Percentiles rank a stretch among this genome's conserved stretches.
Evolutionary conservation across 2,329 filamentous ascomycete species (phyloP).

Genomic region (Botrytis hyacinthi): DNA sequence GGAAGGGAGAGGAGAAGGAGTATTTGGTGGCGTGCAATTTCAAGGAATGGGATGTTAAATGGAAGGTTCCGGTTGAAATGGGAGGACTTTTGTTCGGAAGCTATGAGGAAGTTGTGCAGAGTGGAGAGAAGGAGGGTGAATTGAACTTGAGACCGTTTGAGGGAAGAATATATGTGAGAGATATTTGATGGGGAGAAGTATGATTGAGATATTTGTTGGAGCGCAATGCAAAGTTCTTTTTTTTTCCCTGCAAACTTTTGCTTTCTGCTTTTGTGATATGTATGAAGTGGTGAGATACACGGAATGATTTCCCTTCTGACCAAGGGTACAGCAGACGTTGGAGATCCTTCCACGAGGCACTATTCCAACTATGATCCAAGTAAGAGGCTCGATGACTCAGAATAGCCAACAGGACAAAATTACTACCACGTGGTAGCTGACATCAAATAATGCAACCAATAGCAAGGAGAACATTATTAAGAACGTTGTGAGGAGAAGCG

Average conservation of each 20-base stretch:
- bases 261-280: too few species aligned
- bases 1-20: conserved; percentile 7
- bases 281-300: too few species aligned
- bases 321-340: too few species aligned
- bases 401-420: neutral
- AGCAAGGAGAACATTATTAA: fast-evolving
- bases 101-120: neutral
- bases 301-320: too few species aligned
- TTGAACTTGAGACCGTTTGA: conserved; percentile 4
- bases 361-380: neutral
- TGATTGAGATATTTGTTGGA: neutral
- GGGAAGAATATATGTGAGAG: conserved; percentile 3
- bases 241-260: neutral
- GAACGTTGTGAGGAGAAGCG: neutral
- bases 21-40: conserved; percentile 14
- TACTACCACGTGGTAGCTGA: neutral
- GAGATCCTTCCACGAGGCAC: neutral
- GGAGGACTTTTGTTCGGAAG: neutral
- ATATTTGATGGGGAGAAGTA: neutral
- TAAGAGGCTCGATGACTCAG: neutral
- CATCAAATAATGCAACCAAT: neutral
- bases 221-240: neutral
- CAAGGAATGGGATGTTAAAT: neutral
- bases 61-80: neutral
- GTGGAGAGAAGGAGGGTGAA: neutral